These are phyloP conservation scores for Penicillium polonicum DNA, from an alignment of 2,329 filamentous ascomycete species.

Conservation along the genomic window DNA sequence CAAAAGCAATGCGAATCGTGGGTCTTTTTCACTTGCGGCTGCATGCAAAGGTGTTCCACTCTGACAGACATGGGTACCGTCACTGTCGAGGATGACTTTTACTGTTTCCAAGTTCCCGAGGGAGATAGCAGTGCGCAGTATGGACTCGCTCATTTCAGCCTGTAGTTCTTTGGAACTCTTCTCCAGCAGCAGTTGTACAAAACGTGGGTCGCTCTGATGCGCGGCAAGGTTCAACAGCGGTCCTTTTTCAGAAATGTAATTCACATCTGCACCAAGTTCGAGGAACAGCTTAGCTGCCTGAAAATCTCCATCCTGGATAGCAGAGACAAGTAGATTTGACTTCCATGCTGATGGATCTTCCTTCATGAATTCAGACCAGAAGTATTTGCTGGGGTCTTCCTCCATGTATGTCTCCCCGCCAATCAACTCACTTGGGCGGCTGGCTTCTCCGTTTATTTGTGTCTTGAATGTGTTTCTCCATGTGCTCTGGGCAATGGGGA, in stretches of 20 bases:
- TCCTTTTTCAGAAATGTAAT: background rate
- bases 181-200: background rate
- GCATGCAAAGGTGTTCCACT: background rate
- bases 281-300: background rate
- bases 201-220: background rate
- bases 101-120: background rate
- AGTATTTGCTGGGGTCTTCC: background rate
- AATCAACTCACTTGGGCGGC: background rate
- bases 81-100: background rate
- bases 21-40: background rate
- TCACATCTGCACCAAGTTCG: background rate
- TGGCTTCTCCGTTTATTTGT: background rate
- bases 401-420: background rate
- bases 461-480: background rate
- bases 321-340: background rate
- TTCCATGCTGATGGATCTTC: background rate
- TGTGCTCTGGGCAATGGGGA: background rate
- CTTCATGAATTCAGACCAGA: background rate
- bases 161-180: background rate
- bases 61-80: background rate
- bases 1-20: background rate
- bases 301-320: background rate
- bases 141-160: background rate
- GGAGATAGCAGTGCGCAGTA: background rate
- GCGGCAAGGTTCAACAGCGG: background rate